Conservation (phyloP, 164 flowering plant genomes). For the Kingdonia uniflora region DNA sequence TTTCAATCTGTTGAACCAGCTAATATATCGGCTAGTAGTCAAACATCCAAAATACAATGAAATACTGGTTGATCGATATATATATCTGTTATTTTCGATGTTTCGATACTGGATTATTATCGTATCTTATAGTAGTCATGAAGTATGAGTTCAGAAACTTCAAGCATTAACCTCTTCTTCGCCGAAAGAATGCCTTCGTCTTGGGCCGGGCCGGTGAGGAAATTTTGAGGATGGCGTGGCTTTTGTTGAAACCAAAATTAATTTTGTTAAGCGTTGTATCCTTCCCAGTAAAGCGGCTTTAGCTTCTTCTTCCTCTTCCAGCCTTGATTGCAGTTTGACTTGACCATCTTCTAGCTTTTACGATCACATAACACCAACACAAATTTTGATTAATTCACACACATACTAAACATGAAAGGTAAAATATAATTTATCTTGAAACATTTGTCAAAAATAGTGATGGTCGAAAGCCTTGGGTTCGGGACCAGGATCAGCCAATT, state of each 20-base stretch:
- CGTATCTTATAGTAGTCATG: too few relatives aligned
- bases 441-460: too few relatives aligned
- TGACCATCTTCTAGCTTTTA: constrained; percentile 95
- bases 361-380: constrained; percentile 15
- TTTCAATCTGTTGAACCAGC: too few relatives aligned
- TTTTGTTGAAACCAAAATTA: constrained; percentile 86
- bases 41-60: too few relatives aligned
- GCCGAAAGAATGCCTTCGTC: constrained; percentile 98
- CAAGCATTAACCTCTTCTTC: constrained; percentile 78
- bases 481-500: too few relatives aligned
- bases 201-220: constrained; percentile 59
- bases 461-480: too few relatives aligned
- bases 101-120: too few relatives aligned
- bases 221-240: constrained; percentile 59
- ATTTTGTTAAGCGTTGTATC: constrained; percentile 85
- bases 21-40: too few relatives aligned
- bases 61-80: too few relatives aligned
- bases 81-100: too few relatives aligned
- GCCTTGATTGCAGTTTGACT: constrained; percentile 77
- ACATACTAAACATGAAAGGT: constrained; percentile 1
- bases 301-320: constrained; percentile 98
- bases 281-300: constrained; percentile 87
- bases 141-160: background rate
- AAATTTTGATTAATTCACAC: constrained; percentile 5
- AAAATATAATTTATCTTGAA: background rate